phyloP scores from a whole-genome alignment of 306 rosid species.

The Vigna hirtella region DNA sequence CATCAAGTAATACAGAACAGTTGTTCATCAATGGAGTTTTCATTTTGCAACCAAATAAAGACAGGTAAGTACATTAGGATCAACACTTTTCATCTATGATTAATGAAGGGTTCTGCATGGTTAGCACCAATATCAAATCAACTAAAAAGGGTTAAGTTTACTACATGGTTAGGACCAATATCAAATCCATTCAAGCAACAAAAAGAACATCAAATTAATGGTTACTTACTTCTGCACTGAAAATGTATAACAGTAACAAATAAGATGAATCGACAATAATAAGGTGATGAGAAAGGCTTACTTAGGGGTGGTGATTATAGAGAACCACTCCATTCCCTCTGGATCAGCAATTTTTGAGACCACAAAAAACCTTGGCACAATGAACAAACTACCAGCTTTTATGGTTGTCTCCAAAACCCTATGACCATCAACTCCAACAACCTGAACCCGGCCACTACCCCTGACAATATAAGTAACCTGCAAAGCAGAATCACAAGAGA shows the following conservation, averaged over 20 bases:
- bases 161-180: background rate
- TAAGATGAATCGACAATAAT: background rate
- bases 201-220: background rate
- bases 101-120: background rate
- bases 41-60: background rate
- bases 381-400: constrained; percentile 77
- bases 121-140: background rate
- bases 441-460: constrained; percentile 80
- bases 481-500: constrained; percentile 80
- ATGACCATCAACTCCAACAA: constrained; percentile 74
- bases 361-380: constrained; percentile 85
- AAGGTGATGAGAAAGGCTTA: constrained; percentile 39
- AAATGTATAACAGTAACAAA: too few relatives aligned
- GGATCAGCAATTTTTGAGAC: constrained; percentile 84
- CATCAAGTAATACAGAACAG: background rate
- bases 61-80: background rate
- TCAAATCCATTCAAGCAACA: constrained; percentile 1
- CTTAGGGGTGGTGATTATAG: constrained; percentile 84
- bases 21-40: background rate
- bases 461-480: constrained; percentile 82
- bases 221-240: background rate
- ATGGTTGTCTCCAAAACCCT: constrained; percentile 79
- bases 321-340: constrained; percentile 90
- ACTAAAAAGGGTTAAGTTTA: background rate
- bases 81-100: background rate